Evolutionary conservation across 495 filamentous ascomycete species (phyloP).

Genomic region (Daldinia bambusicola): DNA sequence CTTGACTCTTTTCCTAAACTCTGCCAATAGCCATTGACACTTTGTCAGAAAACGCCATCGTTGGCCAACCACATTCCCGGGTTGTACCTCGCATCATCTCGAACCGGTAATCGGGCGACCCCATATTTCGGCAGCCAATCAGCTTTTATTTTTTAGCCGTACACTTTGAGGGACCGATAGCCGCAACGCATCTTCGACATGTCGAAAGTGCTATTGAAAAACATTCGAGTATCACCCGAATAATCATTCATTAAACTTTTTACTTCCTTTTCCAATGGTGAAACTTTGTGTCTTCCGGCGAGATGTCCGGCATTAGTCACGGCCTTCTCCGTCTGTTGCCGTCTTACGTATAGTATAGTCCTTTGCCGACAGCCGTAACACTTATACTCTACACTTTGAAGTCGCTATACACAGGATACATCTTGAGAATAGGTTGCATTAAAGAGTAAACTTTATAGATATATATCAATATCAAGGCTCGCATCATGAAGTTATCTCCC

Average conservation of each 20-base stretch:
- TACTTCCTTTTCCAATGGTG: neutral
- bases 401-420: neutral
- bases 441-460: no score
- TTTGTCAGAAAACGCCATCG: constrained; percentile 49
- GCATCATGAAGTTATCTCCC: no score
- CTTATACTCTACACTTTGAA: constrained; percentile 10
- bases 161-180: constrained; percentile 29
- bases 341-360: neutral
- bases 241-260: neutral
- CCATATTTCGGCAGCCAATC: constrained; percentile 39
- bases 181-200: constrained; percentile 15
- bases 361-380: constrained; percentile 35
- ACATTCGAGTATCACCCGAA: neutral
- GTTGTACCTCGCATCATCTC: constrained; percentile 43
- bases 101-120: constrained; percentile 43
- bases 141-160: constrained; percentile 24
- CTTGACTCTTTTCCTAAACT: constrained; percentile 22
- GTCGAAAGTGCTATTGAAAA: neutral
- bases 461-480: no score
- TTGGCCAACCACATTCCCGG: constrained; percentile 42
- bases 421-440: no score
- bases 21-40: constrained; percentile 43
- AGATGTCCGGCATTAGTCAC: constrained; percentile 9
- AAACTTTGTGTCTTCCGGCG: neutral
- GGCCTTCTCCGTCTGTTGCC: constrained; percentile 9